These are phyloP conservation scores for Triticum urartu DNA, from an alignment of 176 grass and related monocot species.

Conservation along the genomic window DNA sequence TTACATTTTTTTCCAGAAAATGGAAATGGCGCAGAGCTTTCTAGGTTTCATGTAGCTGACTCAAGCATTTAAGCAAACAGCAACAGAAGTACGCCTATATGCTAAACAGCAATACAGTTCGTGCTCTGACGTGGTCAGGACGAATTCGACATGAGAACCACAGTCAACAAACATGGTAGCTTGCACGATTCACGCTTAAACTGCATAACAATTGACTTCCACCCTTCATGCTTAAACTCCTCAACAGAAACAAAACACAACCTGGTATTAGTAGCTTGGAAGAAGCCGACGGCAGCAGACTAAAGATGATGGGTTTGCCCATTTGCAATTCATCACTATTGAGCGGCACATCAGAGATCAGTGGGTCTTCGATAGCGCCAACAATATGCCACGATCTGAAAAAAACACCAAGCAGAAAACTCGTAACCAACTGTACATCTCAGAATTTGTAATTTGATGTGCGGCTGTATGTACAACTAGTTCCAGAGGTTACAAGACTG, in stretches of 20 bases:
- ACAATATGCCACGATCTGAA: not conserved
- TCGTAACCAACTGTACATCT: too few relatives aligned
- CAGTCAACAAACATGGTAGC: too few relatives aligned
- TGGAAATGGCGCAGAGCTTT: too few relatives aligned
- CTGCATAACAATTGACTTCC: not conserved
- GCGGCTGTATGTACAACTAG: too few relatives aligned
- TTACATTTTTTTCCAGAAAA: too few relatives aligned
- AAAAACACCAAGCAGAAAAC: too few relatives aligned
- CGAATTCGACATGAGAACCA: not conserved
- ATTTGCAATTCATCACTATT: not conserved
- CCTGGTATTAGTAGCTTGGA: not conserved
- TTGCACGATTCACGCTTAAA: not conserved
- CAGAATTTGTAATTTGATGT: too few relatives aligned
- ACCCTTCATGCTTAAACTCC: too few relatives aligned
- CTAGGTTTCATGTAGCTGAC: too few relatives aligned
- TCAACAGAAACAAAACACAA: not conserved
- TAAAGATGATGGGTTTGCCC: not conserved
- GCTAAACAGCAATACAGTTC: not conserved
- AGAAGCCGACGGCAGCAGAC: not conserved
- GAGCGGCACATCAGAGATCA: not conserved
- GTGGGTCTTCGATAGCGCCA: not conserved
- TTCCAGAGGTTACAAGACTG: too few relatives aligned
- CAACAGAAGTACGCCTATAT: too few relatives aligned
- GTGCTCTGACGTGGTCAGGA: not conserved
- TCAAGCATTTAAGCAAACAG: too few relatives aligned